phyloP scores from a whole-genome alignment of 495 filamentous ascomycete species.

The Xylaria curta region DNA sequence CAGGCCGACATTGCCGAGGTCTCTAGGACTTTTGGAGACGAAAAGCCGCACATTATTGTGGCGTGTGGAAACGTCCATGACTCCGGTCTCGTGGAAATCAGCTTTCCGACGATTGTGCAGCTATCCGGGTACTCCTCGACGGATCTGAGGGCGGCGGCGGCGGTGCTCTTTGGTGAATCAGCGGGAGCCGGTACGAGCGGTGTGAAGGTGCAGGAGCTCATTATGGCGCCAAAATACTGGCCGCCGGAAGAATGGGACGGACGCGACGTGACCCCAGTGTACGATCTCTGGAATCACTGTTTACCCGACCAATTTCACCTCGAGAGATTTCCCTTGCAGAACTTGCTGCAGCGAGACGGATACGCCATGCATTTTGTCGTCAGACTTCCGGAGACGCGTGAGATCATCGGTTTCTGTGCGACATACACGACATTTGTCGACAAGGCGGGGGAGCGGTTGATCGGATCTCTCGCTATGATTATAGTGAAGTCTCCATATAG shows the following conservation, averaged over 20 bases:
- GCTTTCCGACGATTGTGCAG: constrained; percentile 56
- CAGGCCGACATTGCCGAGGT: constrained; percentile 53
- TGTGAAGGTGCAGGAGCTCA: constrained; percentile 45
- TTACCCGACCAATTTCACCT: constrained; percentile 54
- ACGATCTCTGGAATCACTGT: constrained; percentile 59
- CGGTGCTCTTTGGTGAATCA: constrained; percentile 58
- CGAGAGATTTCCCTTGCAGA: constrained; percentile 51
- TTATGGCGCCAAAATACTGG: constrained; percentile 52
- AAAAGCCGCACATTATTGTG: constrained; percentile 58
- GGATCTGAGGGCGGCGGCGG: constrained; percentile 61
- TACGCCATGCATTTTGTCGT: constrained; percentile 69
- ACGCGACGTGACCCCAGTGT: constrained; percentile 48
- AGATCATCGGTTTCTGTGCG: constrained; percentile 64
- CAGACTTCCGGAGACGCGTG: constrained; percentile 54
- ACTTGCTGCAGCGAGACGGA: constrained; percentile 63
- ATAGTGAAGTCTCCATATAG: constrained; percentile 61
- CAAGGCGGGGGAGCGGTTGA: constrained; percentile 56
- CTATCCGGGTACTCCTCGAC: constrained; percentile 54
- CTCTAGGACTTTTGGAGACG: constrained; percentile 50
- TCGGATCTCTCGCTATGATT: constrained; percentile 65
- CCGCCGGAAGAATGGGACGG: constrained; percentile 54
- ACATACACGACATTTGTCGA: constrained; percentile 64
- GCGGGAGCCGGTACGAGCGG: constrained; percentile 26
- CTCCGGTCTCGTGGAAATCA: constrained; percentile 42
- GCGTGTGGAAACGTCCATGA: constrained; percentile 52